Base-by-base conservation (phyloP, 2,329 filamentous ascomycete species). In the Clonostachys sp. region DNA sequence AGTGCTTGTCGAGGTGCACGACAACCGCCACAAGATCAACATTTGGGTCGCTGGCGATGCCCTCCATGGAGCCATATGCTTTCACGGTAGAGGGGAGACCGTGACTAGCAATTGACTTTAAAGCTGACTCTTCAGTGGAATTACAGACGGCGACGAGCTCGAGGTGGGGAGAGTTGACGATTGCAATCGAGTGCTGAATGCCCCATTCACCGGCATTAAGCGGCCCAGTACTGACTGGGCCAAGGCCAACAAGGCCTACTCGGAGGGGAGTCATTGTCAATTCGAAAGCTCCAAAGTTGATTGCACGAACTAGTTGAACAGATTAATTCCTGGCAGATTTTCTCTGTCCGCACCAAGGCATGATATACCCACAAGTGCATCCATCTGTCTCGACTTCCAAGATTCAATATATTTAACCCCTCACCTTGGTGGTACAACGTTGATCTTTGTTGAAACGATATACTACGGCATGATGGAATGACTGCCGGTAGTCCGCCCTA, bases 11-110 rank as follows among this genome's bases (percentile, higher is more conserved):
- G 1, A 80, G 78, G 5, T 77, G 68, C 0, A 77, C 81, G 41
- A 61, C 67, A 51, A 74, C 74, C 5, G 83, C 73, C 2, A 84
- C 75, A 0, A 84, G 63, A 13, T 83, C 75, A 9, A 83, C 62
- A 10, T 74, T 63, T 1, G 64, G 55, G 47, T 82, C 77, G 1
- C 62, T 61, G 0, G 77, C 77, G 0, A 83, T 60, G 1, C 64
- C 62, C 5, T 71, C 62, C 0, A 78, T 70, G n/a, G 70, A 60
- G 3, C 75, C 78, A 48, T 83, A 81, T 0, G 74, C 66, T 18
- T 67, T 71, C 2, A 71, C 73, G 24, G 24, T 30, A 5, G 57
- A 58, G 1, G 62, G 45, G 0, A 81, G 66, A 0, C 65, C 57
- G 55, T 70, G 79, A 2, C 63, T 55, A 3, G 59, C 45, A 41